phyloP scores from a whole-genome alignment of 805 yeast species.

The Saccharomycopsis microspora region DNA sequence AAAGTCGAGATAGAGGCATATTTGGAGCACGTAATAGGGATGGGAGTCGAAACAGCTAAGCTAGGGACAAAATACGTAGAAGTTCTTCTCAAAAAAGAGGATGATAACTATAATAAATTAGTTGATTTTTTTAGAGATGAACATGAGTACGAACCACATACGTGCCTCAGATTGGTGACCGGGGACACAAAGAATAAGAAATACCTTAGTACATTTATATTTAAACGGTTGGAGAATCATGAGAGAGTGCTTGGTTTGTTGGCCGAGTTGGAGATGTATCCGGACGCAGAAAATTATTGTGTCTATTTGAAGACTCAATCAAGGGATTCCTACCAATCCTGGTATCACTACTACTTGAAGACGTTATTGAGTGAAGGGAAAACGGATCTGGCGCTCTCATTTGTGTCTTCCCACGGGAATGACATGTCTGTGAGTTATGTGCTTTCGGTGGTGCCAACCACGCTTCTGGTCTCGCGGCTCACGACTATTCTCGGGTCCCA shows the following conservation, averaged over 20 bases:
- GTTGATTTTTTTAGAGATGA: conserved; percentile 25
- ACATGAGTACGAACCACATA: conserved; percentile 28
- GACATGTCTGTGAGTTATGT: background rate
- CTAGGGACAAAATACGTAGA: conserved; percentile 35
- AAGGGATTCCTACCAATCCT: background rate
- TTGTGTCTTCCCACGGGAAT: background rate
- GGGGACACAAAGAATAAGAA: conserved; percentile 17
- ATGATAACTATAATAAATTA: conserved; percentile 22
- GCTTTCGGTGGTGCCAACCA: background rate
- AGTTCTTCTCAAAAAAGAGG: conserved; percentile 27
- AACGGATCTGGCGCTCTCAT: background rate
- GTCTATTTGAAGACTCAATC: conserved; percentile 19
- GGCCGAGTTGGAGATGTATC: conserved; percentile 43
- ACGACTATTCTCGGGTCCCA: background rate
- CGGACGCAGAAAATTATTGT: conserved; percentile 51
- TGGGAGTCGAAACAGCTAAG: conserved; percentile 24
- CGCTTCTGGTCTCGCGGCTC: background rate
- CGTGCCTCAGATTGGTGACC: conserved; percentile 21
- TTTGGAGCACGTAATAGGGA: conserved; percentile 38
- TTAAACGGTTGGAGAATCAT: conserved; percentile 49
- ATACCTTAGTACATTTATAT: conserved; percentile 43
- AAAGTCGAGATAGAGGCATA: conserved; percentile 27
- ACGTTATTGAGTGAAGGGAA: background rate
- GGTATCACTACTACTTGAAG: background rate
- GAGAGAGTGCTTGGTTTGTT: conserved; percentile 51